Conservation (phyloP, 768 basidiomycete genomes). For the Psilocybe cyanescens region DNA sequence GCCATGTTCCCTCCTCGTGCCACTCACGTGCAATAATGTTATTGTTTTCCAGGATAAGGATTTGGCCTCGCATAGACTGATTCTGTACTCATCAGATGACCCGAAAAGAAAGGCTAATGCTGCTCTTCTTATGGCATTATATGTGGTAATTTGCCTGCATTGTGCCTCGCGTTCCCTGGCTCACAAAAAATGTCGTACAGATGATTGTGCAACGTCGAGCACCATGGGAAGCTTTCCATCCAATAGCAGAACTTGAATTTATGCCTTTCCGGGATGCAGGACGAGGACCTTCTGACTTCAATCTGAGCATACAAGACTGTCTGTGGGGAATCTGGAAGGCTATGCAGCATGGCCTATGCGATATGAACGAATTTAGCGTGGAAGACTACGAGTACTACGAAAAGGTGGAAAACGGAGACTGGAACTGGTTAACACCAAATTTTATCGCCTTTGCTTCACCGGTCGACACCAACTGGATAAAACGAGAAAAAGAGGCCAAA, state of each 20-base stretch:
- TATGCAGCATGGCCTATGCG: constrained; percentile 90
- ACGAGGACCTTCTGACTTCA: constrained; percentile 89
- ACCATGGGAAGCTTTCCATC: constrained; percentile 95
- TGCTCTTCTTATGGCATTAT: constrained; percentile 91
- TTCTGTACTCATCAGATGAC: constrained; percentile 88
- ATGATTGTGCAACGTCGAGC: constrained; percentile 90
- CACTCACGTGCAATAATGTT: constrained; percentile 38
- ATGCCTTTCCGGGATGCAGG: constrained; percentile 98
- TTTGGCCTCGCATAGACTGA: constrained; percentile 71
- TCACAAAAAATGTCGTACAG: constrained; percentile 42
- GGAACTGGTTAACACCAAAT: constrained; percentile 93
- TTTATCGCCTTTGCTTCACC: constrained; percentile 96
- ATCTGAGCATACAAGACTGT: constrained; percentile 91
- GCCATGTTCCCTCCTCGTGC: constrained; percentile 34
- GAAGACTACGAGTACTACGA: constrained; percentile 95
- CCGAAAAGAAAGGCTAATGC: constrained; percentile 92
- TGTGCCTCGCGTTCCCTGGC: constrained; percentile 9
- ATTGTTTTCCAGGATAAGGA: constrained; percentile 64
- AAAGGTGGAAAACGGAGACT: constrained; percentile 94
- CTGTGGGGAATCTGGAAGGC: constrained; percentile 88
- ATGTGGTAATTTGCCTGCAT: constrained; percentile 62
- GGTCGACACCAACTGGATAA: constrained; percentile 80
- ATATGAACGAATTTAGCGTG: constrained; percentile 92
- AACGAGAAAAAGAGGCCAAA: constrained; percentile 69
- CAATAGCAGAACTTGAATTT: constrained; percentile 90